Percentiles rank a stretch among this genome's conserved stretches.
Evolutionary conservation across 2,329 filamentous ascomycete species (phyloP).

Genomic region (Blastomyces emzantsi): DNA sequence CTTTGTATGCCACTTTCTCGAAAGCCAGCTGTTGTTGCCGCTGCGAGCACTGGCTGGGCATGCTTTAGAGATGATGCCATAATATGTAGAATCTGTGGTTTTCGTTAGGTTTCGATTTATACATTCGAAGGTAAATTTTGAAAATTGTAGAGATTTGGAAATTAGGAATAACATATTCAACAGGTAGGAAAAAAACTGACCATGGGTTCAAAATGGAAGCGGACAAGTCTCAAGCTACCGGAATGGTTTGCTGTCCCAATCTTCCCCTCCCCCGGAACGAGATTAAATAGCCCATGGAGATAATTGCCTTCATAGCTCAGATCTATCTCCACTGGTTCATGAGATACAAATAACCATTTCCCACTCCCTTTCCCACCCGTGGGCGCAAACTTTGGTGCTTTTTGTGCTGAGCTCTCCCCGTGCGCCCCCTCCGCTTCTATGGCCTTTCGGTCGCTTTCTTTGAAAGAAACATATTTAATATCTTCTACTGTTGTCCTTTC

Average conservation of each 20-base stretch:
- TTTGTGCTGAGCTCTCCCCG: slow-evolving; percentile 19
- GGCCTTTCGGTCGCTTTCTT: slow-evolving; percentile 17
- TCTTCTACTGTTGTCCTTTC: slow-evolving; percentile 7
- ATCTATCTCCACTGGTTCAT: slow-evolving; percentile 52
- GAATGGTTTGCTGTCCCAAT: slow-evolving; percentile 33
- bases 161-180: background rate
- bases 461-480: slow-evolving; percentile 8
- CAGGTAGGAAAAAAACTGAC: slow-evolving; percentile 44
- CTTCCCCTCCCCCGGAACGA: slow-evolving; percentile 29
- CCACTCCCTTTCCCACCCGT: slow-evolving; percentile 80
- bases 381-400: slow-evolving; percentile 41
- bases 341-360: slow-evolving; percentile 79
- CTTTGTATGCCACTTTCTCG: slow-evolving; percentile 70
- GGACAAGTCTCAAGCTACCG: slow-evolving; percentile 48
- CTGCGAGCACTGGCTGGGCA: slow-evolving; percentile 65
- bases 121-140: background rate
- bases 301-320: slow-evolving; percentile 22
- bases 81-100: slow-evolving; percentile 71
- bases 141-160: background rate
- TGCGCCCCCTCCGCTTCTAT: slow-evolving; percentile 17
- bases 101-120: background rate
- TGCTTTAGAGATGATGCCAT: slow-evolving; percentile 65
- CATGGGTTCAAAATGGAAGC: slow-evolving; percentile 94
- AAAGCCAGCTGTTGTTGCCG: slow-evolving; percentile 73
- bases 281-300: slow-evolving; percentile 35